Evolutionary conservation across 306 rosid species (phyloP), one percentile per base, ranked within the genome.

Genomic region (Prunus dulcis): DNA sequence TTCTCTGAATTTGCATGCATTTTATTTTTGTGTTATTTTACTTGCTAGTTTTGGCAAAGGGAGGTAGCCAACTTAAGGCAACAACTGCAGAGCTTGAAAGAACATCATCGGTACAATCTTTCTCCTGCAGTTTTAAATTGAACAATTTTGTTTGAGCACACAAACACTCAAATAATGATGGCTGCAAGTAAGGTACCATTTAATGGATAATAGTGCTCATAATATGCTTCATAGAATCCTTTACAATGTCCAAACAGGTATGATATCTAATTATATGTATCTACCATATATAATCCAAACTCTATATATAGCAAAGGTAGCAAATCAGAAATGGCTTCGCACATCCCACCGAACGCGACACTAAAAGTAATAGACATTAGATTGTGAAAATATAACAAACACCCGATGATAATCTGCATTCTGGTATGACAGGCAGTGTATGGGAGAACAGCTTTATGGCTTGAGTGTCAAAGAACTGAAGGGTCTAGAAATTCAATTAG

Each of bases 31-130:
- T 52, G 15, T 51, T 72, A 14, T 49, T 79, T 38, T 76, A 72
- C 71, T 72, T 78, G 82, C 75, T 82, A 91, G 98, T 83, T 89
- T 77, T 93, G 96, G 98, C 87, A 87, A 77, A 84, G 85, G 85
- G 98, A 93, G 74, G 93, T 83, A 74, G 90, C 86, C 70, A 46
- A 81, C 67, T 87, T 91, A 79, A 87, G 87, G 86, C 96, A 93
- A 76, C 88, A 91, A 83, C 81, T 93, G n/a, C 90, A 91, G 74
- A 79, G 50, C 80, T 88, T 93, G 78, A 93, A 85, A 82, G 92
- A 89, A 72, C 86, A 74, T 58, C 91, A 91, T 64, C 75, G 97
- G 98, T 93, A 87, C 50, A 30, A 53, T 12, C 67, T 70, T 52
- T 82, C 81, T 62, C 50, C 76, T 56, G 22, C 68, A 43, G 30